Base-by-base conservation (phyloP, 1,284 basidiomycete species). In the Psilocybe mexicana region DNA sequence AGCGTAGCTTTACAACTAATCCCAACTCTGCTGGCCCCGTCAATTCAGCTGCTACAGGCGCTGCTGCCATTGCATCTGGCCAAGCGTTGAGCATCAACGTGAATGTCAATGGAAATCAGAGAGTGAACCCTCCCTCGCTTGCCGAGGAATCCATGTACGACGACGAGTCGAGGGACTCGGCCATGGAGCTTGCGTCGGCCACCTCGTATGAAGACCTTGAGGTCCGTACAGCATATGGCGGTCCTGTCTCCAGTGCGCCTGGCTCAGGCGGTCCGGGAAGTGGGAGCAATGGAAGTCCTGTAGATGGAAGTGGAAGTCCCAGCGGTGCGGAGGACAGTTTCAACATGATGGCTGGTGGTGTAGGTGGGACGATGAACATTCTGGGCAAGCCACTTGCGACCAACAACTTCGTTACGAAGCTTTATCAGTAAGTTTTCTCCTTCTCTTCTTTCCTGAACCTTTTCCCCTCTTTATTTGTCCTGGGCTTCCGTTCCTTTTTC, bases 341-440 rank as follows among this genome's bases (percentile, higher is more conserved):
- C 51, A 64, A 67, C 59, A 57, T 62, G 52, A 57, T 63, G 43
- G 3, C 38, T 0, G 58, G 66, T 40, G 67, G 66, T 35, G 67
- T 72, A 25, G 71, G 74, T n/a, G 72, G 70, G 24, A 73, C 73
- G 48, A 79, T 87, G 71, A 82, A 78, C 61, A 68, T 82, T 50
- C 75, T 87, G 18, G 81, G 83, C 53, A 90, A 89, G 67, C 81
- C 87, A 14, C 76, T 85, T 66, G 84, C 83, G 18, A 87, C 87
- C 40, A 92, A 92, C 67, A 92, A 92, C 67, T 92, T 92, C 69
- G 89, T 92, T 46, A 87, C 87, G 11, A 92, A 92, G 77, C 76
- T 92, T 28, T 92, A 90, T 72, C 87, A 90, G 89, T 90, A 65
- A 69, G 88, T 82, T 6, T 43, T 43, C 46, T 52, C 60, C 54